These are phyloP conservation scores for Lotmaria passim DNA, from an alignment of 208 protist genomes.

Conservation along the genomic window DNA sequence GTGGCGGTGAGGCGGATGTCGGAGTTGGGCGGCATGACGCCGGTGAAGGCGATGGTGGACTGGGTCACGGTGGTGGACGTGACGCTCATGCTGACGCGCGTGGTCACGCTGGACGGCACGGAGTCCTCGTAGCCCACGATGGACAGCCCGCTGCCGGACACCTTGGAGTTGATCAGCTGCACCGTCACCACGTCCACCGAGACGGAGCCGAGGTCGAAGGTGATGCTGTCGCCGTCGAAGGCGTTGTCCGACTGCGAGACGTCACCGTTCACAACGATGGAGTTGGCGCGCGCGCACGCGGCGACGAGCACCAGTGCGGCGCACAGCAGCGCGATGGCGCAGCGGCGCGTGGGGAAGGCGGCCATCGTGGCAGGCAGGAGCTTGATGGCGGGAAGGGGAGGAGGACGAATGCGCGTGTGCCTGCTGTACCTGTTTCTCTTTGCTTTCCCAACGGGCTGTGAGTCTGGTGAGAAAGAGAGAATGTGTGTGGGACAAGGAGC, in stretches of 20 bases:
- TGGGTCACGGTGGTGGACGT: slow-evolving; percentile 6
- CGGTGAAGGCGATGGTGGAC: slow-evolving; percentile 16
- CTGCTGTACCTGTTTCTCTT: neutral
- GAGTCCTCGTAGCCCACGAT: neutral
- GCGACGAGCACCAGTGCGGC: slow-evolving; percentile 26
- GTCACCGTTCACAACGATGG: slow-evolving; percentile 1
- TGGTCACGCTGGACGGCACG: neutral
- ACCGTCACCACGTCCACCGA: slow-evolving; percentile 16
- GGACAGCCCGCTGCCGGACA: slow-evolving; percentile 20
- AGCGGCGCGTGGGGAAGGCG: slow-evolving; percentile 5
- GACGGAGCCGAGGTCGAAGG: slow-evolving; percentile 12
- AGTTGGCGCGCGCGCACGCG: slow-evolving; percentile 16
- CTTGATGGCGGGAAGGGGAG: too few species aligned
- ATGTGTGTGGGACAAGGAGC: too few species aligned
- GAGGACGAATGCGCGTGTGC: too few species aligned
- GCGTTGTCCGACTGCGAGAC: slow-evolving; percentile 2
- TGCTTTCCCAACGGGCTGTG: too few species aligned
- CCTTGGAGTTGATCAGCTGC: slow-evolving; percentile 22
- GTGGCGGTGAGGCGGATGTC: slow-evolving; percentile 26
- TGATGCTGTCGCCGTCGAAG: slow-evolving; percentile 22
- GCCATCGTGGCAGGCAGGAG: neutral
- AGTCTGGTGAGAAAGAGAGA: too few species aligned
- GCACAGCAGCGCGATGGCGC: slow-evolving; percentile 25
- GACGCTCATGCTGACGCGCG: slow-evolving; percentile 23
- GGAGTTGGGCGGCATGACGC: slow-evolving; percentile 23